A percentile compares a stretch with the other conserved stretches of the same genome.
Conservation (phyloP, 129 eudicot species). For the Tanacetum coccineum region DNA sequence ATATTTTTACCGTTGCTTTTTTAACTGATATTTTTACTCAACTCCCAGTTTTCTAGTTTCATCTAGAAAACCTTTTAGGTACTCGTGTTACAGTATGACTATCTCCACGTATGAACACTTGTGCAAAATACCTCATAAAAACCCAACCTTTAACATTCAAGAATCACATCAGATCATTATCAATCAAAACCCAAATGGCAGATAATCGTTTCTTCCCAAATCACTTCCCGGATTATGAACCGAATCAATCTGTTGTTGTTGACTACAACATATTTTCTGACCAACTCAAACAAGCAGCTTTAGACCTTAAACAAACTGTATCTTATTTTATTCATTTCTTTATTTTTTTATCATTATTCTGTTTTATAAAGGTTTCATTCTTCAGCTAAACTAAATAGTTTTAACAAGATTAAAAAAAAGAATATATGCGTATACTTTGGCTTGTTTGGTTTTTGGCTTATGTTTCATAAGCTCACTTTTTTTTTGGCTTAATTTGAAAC, state of each 20-base stretch:
- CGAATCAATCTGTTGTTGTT: conserved; percentile 43
- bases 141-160: not conserved
- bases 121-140: not conserved
- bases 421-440: too few species aligned
- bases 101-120: conserved; percentile 11
- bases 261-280: conserved; percentile 46
- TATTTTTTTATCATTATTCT: not conserved
- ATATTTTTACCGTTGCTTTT: too few species aligned
- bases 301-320: conserved; percentile 59
- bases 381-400: too few species aligned
- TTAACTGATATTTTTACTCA: too few species aligned
- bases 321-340: not conserved
- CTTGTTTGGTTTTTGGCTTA: too few species aligned
- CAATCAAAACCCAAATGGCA: conserved; percentile 41
- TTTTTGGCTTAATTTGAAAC: too few species aligned
- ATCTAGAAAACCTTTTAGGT: too few species aligned
- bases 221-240: conserved; percentile 46
- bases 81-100: not conserved
- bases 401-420: not conserved
- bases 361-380: too few species aligned
- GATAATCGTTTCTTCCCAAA: conserved; percentile 76
- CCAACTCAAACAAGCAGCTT: conserved; percentile 50
- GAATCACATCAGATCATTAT: not conserved
- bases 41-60: too few species aligned
- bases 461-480: too few species aligned